These are phyloP conservation scores for Penicillium sp. DNA, from an alignment of 2,329 filamentous ascomycete genomes.

Conservation along the genomic window DNA sequence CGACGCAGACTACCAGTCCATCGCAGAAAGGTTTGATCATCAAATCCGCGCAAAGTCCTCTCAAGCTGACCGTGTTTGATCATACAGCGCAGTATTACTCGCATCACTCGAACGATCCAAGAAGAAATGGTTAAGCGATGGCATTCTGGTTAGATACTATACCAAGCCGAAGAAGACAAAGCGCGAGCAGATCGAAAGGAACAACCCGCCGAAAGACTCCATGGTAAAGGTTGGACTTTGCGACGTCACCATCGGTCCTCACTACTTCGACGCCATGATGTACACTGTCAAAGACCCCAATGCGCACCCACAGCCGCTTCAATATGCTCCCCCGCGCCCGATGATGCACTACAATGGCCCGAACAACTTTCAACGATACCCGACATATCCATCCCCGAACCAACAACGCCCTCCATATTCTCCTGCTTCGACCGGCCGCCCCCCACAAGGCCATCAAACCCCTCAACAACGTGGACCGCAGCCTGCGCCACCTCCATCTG, in stretches of 20 bases:
- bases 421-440: slow-evolving; percentile 26
- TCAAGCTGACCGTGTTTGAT: slow-evolving; percentile 8
- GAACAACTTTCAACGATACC: slow-evolving; percentile 43
- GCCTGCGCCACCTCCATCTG: slow-evolving; percentile 19
- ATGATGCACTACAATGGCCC: slow-evolving; percentile 45
- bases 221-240: slow-evolving; percentile 58
- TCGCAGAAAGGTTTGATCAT: slow-evolving; percentile 52
- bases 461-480: slow-evolving; percentile 23
- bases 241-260: slow-evolving; percentile 61
- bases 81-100: slow-evolving; percentile 53
- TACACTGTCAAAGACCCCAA: slow-evolving; percentile 55
- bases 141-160: slow-evolving; percentile 58
- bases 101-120: slow-evolving; percentile 60
- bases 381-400: slow-evolving; percentile 40
- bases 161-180: slow-evolving; percentile 58
- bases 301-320: slow-evolving; percentile 34
- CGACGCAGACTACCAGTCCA: slow-evolving; percentile 57
- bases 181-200: slow-evolving; percentile 46
- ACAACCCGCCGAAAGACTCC: slow-evolving; percentile 51
- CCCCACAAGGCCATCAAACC: slow-evolving; percentile 28
- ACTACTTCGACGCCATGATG: slow-evolving; percentile 59
- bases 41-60: background rate
- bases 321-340: slow-evolving; percentile 41
- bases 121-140: slow-evolving; percentile 55
- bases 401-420: slow-evolving; percentile 30